phyloP scores from a whole-genome alignment of 257 asterid species.

The Solanum ossicruentum region DNA sequence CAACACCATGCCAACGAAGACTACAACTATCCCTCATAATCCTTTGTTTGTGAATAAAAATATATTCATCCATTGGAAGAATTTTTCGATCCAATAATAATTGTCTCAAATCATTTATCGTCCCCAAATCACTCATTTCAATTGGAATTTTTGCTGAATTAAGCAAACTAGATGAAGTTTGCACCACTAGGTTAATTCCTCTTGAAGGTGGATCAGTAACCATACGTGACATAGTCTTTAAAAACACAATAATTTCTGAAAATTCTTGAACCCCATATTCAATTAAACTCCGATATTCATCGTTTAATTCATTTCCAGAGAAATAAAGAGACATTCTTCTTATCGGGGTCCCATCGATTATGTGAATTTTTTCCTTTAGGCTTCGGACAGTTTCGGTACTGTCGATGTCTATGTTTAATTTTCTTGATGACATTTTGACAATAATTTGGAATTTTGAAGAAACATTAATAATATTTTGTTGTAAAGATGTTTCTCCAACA shows the following conservation, averaged over 20 bases:
- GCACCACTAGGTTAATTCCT: conserved; percentile 32
- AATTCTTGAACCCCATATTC: conserved; percentile 32
- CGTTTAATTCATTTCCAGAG: conserved; percentile 38
- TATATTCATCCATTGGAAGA: conserved; percentile 62
- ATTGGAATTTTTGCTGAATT: conserved; percentile 41
- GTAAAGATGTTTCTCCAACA: background rate
- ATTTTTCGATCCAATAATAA: conserved; percentile 26
- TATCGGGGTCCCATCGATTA: conserved; percentile 51
- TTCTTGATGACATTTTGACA: conserved; percentile 31
- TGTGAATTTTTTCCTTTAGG: conserved; percentile 73
- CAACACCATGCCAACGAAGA: conserved; percentile 86
- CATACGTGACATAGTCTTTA: conserved; percentile 20
- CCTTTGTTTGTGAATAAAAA: conserved; percentile 70
- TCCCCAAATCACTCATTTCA: conserved; percentile 41
- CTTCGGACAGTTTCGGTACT: conserved; percentile 45
- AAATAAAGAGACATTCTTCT: conserved; percentile 39
- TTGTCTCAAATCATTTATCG: conserved; percentile 31
- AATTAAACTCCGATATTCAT: conserved; percentile 29
- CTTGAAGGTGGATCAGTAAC: conserved; percentile 27
- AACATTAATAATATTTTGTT: background rate
- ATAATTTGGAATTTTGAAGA: conserved; percentile 15
- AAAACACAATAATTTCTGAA: conserved; percentile 34
- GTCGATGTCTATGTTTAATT: conserved; percentile 29
- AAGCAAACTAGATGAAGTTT: conserved; percentile 51
- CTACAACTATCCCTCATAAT: conserved; percentile 55